phyloP scores from a whole-genome alignment of 345 rosid species.

The Ceriops decandra region DNA sequence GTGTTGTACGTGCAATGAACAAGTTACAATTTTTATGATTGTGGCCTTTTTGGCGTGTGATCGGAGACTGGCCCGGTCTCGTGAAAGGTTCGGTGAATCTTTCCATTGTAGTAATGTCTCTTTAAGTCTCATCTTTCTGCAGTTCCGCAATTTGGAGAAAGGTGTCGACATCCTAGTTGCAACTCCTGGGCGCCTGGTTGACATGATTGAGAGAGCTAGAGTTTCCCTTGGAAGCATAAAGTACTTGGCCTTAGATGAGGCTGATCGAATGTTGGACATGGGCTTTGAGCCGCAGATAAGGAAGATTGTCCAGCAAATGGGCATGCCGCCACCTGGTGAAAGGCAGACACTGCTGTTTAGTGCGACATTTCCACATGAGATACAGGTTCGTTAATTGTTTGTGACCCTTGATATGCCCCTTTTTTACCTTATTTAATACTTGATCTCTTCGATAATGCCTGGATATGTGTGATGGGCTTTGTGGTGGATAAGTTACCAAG shows the following conservation, averaged over 20 bases:
- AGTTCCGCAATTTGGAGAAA: constrained; percentile 42
- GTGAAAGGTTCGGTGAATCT: background rate
- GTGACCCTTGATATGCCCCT: background rate
- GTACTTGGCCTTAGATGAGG: constrained; percentile 54
- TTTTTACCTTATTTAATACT: no score
- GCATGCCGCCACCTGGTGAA: constrained; percentile 45
- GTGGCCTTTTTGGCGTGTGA: no score
- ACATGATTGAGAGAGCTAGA: constrained; percentile 46
- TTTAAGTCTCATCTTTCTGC: background rate
- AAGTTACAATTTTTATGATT: no score
- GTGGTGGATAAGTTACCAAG: no score
- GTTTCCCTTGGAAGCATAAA: constrained; percentile 38
- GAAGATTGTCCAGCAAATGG: constrained; percentile 48
- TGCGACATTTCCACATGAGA: constrained; percentile 53
- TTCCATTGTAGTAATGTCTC: background rate
- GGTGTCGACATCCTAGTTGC: constrained; percentile 58
- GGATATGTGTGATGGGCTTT: no score
- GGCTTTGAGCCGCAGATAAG: constrained; percentile 63
- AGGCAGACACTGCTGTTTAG: constrained; percentile 60
- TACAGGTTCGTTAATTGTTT: constrained; percentile 31
- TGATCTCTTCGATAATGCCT: no score
- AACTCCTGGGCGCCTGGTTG: constrained; percentile 55
- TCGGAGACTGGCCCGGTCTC: no score
- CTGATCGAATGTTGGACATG: constrained; percentile 61
- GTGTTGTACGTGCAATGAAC: no score